These are phyloP conservation scores for Darksidea phi DNA, from an alignment of 495 filamentous ascomycete genomes.

Conservation along the genomic window DNA sequence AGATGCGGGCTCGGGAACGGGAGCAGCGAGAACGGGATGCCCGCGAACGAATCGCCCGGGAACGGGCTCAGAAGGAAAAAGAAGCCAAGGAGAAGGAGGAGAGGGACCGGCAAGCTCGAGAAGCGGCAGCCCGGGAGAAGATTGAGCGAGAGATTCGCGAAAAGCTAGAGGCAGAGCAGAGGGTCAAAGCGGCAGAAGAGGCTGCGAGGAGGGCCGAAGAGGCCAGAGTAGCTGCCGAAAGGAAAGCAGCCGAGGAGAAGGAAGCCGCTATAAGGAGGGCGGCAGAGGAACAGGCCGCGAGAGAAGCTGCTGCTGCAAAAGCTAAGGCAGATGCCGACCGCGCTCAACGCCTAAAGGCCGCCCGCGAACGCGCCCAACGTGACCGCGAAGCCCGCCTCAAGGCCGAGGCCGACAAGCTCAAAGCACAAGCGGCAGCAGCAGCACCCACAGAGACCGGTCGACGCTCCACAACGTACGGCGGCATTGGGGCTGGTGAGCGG, in stretches of 20 bases:
- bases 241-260: slow-evolving; percentile 42
- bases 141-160: slow-evolving; percentile 39
- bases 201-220: slow-evolving; percentile 44
- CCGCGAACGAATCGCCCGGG: slow-evolving; percentile 44
- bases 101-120: slow-evolving; percentile 38
- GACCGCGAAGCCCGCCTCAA: slow-evolving; percentile 32
- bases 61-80: slow-evolving; percentile 50
- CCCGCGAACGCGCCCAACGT: slow-evolving; percentile 26
- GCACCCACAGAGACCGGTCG: slow-evolving; percentile 23
- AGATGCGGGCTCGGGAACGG: slow-evolving; percentile 45
- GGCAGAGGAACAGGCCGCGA: slow-evolving; percentile 35
- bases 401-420: slow-evolving; percentile 26
- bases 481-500: slow-evolving; percentile 35
- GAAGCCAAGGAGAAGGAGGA: slow-evolving; percentile 46
- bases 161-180: slow-evolving; percentile 50
- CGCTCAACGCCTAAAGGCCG: slow-evolving; percentile 28
- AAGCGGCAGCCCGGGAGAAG: slow-evolving; percentile 37
- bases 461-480: slow-evolving; percentile 38
- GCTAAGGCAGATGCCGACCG: slow-evolving; percentile 32
- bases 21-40: slow-evolving; percentile 46
- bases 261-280: slow-evolving; percentile 35
- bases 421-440: slow-evolving; percentile 1
- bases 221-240: slow-evolving; percentile 41
- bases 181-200: slow-evolving; percentile 45
- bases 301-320: slow-evolving; percentile 21